Conservation (phyloP, 495 filamentous ascomycete species). For the Cercophora newfieldiana region DNA sequence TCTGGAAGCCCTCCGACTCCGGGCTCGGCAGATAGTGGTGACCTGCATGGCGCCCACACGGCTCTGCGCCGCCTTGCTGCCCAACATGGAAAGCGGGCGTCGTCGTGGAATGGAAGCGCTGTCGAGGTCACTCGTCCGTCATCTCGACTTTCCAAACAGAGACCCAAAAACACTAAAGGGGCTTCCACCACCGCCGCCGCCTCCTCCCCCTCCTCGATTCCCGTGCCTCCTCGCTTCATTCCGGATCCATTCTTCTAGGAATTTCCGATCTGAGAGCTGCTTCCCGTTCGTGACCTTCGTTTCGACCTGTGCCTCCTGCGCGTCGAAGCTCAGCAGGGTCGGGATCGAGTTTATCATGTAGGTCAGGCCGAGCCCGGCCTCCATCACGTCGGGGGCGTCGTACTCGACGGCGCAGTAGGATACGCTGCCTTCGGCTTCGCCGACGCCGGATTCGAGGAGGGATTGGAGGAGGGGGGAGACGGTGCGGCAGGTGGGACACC, state of each 20-base stretch:
- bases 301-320: slow-evolving; percentile 56
- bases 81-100: not conserved
- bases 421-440: slow-evolving; percentile 62
- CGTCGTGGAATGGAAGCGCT: not conserved
- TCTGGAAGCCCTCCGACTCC: too few relatives aligned
- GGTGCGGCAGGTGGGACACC: slow-evolving; percentile 58
- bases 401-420: slow-evolving; percentile 62
- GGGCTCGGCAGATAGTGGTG: too few relatives aligned
- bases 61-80: slow-evolving; percentile 2
- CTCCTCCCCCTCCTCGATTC: slow-evolving; percentile 49
- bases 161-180: slow-evolving; percentile 34
- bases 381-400: slow-evolving; percentile 58
- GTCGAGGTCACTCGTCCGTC: slow-evolving; percentile 3
- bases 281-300: slow-evolving; percentile 56
- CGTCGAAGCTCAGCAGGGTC: slow-evolving; percentile 65
- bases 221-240: slow-evolving; percentile 54
- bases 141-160: slow-evolving; percentile 43
- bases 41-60: too few relatives aligned
- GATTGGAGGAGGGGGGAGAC: slow-evolving; percentile 55
- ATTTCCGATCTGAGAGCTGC: slow-evolving; percentile 53
- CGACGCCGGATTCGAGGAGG: slow-evolving; percentile 56
- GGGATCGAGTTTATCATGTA: slow-evolving; percentile 67
- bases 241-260: slow-evolving; percentile 61
- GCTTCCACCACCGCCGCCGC: slow-evolving; percentile 35
- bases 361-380: slow-evolving; percentile 51